Conservation (phyloP, 805 yeast species). For the Lipomyces spencermartinsiae region DNA sequence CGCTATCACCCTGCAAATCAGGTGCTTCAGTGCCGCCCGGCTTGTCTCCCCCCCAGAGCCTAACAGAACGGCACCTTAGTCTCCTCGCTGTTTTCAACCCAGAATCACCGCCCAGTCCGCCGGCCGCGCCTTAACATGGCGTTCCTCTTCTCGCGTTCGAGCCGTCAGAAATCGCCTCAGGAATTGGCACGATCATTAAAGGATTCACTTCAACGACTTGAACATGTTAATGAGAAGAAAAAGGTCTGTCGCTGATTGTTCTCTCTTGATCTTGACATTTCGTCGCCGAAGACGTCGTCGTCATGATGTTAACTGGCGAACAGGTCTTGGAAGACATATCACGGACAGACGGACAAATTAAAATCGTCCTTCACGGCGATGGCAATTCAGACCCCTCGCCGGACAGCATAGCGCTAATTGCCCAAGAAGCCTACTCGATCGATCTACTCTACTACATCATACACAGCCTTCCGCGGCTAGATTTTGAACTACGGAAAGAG, state of each 20-base stretch:
- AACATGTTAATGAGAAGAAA: constrained; percentile 48
- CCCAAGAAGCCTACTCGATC: constrained; percentile 76
- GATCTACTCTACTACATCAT: constrained; percentile 72
- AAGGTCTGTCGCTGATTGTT: constrained; percentile 44
- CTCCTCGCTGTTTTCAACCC: constrained; percentile 4
- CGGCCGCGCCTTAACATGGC: constrained; percentile 61
- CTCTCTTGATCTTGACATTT: constrained; percentile 43
- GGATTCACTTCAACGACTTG: constrained; percentile 62
- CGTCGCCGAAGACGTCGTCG: not conserved
- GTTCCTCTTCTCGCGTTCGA: constrained; percentile 77
- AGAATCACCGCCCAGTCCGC: not conserved
- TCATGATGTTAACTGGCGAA: constrained; percentile 39
- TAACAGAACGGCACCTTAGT: not conserved
- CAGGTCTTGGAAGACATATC: constrained; percentile 75
- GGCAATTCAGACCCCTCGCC: constrained; percentile 59
- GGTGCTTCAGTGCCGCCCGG: not conserved
- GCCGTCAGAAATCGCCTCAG: constrained; percentile 83
- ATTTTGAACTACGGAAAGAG: constrained; percentile 89
- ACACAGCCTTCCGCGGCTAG: constrained; percentile 66
- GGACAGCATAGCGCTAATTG: constrained; percentile 75
- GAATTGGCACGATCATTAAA: constrained; percentile 78
- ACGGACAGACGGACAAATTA: constrained; percentile 67
- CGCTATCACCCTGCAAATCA: not conserved
- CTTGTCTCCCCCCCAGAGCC: not conserved
- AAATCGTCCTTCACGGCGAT: constrained; percentile 71